Evolutionary conservation across 305 asterid species (phyloP).

Genomic region (Solanum hybrid): DNA sequence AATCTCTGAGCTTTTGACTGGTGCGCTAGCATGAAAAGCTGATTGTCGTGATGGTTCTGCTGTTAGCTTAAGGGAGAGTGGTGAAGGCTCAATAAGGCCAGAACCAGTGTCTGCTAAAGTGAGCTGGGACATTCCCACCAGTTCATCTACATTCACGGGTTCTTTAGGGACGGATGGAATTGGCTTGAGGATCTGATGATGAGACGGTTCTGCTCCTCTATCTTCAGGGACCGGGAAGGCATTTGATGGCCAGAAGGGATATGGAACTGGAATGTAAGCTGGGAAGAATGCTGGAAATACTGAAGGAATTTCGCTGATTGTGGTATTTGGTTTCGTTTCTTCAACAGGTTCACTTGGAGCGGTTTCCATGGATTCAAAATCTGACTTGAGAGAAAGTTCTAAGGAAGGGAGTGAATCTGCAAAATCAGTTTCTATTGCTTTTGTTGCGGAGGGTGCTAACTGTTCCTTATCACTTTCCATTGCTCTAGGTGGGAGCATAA

Average conservation of each 20-base stretch:
- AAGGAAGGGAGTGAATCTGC: slow-evolving; percentile 32
- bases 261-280: slow-evolving; percentile 40
- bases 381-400: slow-evolving; percentile 59
- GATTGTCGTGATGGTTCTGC: slow-evolving; percentile 30
- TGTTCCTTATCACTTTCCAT: slow-evolving; percentile 30
- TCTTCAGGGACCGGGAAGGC: slow-evolving; percentile 18
- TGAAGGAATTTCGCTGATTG: slow-evolving; percentile 14
- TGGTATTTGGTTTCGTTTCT: slow-evolving; percentile 11
- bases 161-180: slow-evolving; percentile 30
- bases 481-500: slow-evolving; percentile 28
- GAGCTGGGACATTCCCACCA: slow-evolving; percentile 58
- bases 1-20: slow-evolving; percentile 13
- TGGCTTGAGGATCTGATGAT: slow-evolving; percentile 25
- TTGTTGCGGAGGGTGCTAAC: slow-evolving; percentile 17
- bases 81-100: slow-evolving; percentile 24
- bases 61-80: slow-evolving; percentile 33
- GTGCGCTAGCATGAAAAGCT: slow-evolving; percentile 26
- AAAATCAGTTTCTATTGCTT: slow-evolving; percentile 14
- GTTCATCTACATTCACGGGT: slow-evolving; percentile 35
- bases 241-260: slow-evolving; percentile 52
- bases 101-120: slow-evolving; percentile 34
- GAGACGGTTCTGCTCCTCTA: slow-evolving; percentile 24
- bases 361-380: slow-evolving; percentile 25
- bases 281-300: slow-evolving; percentile 19
- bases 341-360: slow-evolving; percentile 17